Evolutionary conservation across 2,329 filamentous ascomycete species (phyloP).

Genomic region (Hypoxylon sp.): DNA sequence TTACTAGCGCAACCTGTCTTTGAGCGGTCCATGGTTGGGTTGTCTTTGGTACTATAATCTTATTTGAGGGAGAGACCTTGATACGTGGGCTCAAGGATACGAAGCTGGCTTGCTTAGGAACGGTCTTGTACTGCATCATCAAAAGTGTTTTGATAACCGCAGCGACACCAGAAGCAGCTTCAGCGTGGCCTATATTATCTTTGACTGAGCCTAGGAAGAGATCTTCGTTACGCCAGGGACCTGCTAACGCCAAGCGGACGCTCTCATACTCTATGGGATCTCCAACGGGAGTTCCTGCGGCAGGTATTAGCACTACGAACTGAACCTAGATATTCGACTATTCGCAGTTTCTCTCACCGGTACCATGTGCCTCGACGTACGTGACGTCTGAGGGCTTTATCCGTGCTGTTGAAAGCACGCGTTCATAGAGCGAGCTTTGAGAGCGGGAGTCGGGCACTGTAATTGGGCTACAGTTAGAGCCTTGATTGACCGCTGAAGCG

Average conservation of each 20-base stretch:
- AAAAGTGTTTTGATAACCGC: conserved; percentile 52
- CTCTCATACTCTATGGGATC: conserved; percentile 54
- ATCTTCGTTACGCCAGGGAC: conserved; percentile 39
- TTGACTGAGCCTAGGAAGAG: conserved; percentile 52
- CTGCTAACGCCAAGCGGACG: conserved; percentile 46
- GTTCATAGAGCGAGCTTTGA: conserved; percentile 52
- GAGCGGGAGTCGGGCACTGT: conserved; percentile 56
- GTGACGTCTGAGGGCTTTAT: conserved; percentile 47
- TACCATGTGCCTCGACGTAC: conserved; percentile 59
- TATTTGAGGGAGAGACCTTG: conserved; percentile 25
- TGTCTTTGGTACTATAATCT: conserved; percentile 40
- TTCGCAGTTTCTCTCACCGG: conserved; percentile 47
- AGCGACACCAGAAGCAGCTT: conserved; percentile 50
- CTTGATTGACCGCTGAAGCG: conserved; percentile 57
- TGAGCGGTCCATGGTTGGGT: conserved; percentile 41
- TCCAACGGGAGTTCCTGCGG: conserved; percentile 53
- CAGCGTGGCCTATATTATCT: conserved; percentile 53
- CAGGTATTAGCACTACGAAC: not conserved
- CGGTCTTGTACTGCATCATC: conserved; percentile 46
- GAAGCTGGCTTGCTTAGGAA: conserved; percentile 55
- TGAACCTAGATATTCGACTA: not conserved
- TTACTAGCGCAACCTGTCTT: conserved; percentile 47
- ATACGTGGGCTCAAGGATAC: conserved; percentile 47
- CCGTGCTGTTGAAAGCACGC: conserved; percentile 48
- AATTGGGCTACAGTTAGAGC: conserved; percentile 54